Percentiles rank a stretch among this genome's conserved stretches.
Conservation (phyloP, 768 basidiomycete genomes). For the Lactifluus volemus region DNA sequence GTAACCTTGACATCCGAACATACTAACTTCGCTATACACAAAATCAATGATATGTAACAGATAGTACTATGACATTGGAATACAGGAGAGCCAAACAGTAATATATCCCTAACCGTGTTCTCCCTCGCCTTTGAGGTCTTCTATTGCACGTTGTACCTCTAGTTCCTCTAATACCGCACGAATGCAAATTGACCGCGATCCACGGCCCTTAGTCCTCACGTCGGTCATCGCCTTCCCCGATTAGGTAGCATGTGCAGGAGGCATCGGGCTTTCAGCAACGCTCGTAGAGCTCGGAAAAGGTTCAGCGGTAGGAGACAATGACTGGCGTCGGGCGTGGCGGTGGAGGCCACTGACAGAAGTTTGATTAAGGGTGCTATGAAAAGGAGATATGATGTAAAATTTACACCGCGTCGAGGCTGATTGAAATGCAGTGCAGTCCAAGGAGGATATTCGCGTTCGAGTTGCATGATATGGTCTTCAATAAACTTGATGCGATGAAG, state of each 20-base stretch:
- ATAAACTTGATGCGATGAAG: slow-evolving; percentile 57
- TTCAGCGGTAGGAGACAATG: slow-evolving; percentile 45
- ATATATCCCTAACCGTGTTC: not conserved
- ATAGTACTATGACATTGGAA: not conserved
- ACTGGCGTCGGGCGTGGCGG: slow-evolving; percentile 71
- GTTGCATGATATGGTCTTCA: slow-evolving; percentile 66
- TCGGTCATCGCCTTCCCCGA: slow-evolving; percentile 11
- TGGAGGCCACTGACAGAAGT: slow-evolving; percentile 60
- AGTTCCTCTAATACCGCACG: slow-evolving; percentile 66
- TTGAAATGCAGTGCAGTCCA: slow-evolving; percentile 88
- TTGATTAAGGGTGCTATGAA: not conserved
- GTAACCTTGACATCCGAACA: not conserved
- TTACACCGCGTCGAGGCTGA: slow-evolving; percentile 70
- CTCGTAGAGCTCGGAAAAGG: not conserved
- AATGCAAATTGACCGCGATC: slow-evolving; percentile 46
- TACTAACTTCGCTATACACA: not conserved
- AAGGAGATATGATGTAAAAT: slow-evolving; percentile 25
- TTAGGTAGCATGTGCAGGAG: slow-evolving; percentile 1
- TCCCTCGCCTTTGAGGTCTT: slow-evolving; percentile 31
- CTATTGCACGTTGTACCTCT: slow-evolving; percentile 66
- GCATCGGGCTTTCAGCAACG: not conserved
- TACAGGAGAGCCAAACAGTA: not conserved
- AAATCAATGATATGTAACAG: not conserved
- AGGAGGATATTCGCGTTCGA: slow-evolving; percentile 78
- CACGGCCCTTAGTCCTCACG: slow-evolving; percentile 23